Evolutionary conservation across 768 basidiomycete species (phyloP), one percentile per base, ranked within the genome.

Genomic region (Gloeostereum incarnatum): DNA sequence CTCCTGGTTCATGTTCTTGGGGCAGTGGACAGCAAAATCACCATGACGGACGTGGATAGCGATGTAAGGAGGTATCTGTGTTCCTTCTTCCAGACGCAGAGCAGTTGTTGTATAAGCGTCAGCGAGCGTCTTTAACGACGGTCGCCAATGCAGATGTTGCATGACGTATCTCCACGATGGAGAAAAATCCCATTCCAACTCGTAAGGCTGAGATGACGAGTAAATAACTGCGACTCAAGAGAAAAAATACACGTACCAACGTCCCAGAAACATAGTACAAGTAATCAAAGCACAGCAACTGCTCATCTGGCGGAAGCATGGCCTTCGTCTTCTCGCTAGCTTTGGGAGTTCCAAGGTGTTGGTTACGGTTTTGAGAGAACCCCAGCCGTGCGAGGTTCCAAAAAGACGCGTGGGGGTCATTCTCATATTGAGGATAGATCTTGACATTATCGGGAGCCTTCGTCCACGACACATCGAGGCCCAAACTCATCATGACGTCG

Each of bases 161-260:
- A 71, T 75, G 24, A 71, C 72, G 50, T 65, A 66, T 46, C 68
- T 57, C 77, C 77, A 80, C 13, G 67, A 72, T 14, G 75, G 75
- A 40, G 69, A 68, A 47, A 67, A 78, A 40, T 78, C 75, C 36
- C 60, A 63, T 33, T 73, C 71, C 48, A 67, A 71, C 49, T 78
- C 75, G 40, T 57, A 70, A 5, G 71, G 65, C 73, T 78, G 41
- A 16, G 35, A n/a, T 29, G 43, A 35, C 36, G 44, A 18, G n/a
- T 29, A 14, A 41, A 43, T n/a, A 19, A 17, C n/a, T n/a, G n/a
- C n/a, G 20, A 41, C 7, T 29, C 22, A 31, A 8, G 31, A 39
- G 37, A 31, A 14, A 27, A 35, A 31, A 32, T 21, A 23, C 26
- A 43, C 59, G 23, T 37, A 72, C 71, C 62, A 67, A 62, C 39